Base-by-base conservation (phyloP, 768 basidiomycete genomes). In the Dioszegia aurantiaca region DNA sequence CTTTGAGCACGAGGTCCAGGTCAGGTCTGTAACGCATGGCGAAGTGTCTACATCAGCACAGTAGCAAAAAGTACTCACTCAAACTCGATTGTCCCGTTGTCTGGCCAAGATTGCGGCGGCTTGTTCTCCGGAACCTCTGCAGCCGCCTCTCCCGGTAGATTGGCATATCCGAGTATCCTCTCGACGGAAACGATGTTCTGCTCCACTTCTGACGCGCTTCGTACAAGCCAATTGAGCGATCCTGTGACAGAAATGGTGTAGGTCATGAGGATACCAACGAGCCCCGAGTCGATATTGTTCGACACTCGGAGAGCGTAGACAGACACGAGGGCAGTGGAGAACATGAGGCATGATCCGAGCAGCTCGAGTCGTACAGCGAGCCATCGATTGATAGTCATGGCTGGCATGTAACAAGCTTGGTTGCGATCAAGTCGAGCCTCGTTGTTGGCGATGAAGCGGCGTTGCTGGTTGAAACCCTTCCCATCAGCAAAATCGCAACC, bases 161-260 rank as follows among this genome's bases (percentile, higher is more conserved):
- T 62, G 31, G 70, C 63, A 58, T 75, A 75, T 2, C 68, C 69
- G 11, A 77, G 45, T 16, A 78, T 70, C 30, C 77, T 63, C 62
- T 78, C 77, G n/a, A 75, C 75, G 1, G 73, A 75, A 31, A 74
- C 72, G 54, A 72, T 76, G 60, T 76, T 75, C 54, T 73, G 74
- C 63, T 76, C 77, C 28, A 77, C 74, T 54, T 78, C 77, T 16
- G 66, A 70, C 6, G 76, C 76, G 40, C 64, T 70, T 52, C 77
- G 62, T 2, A 77, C 77, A 5, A 72, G 68, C 77, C 77, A 78
- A 47, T 76, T 76, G 60, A 92, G 69, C 6, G 87, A 83, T n/a
- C 86, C 85, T 0, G 89, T 90, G 11, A 88, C 87, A 67, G 83
- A 89, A 64, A 92, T 75, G 1, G 88, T 88, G 73, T 93, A 93